phyloP scores from a whole-genome alignment of 78 protist genomes.

The Dictyostelium brefeldianum region DNA sequence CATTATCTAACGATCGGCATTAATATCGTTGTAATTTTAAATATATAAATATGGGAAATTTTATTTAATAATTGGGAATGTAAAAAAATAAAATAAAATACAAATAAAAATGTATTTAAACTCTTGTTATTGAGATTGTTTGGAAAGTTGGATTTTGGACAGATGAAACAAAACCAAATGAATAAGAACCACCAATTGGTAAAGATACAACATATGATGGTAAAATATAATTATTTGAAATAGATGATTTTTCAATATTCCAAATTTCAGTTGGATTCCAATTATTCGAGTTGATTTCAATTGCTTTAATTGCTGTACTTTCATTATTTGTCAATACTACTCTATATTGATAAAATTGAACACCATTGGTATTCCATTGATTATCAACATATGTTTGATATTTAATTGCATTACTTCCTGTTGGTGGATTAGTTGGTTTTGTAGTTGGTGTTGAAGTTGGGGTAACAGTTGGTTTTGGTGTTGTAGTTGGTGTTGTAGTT shows the following conservation, averaged over 20 bases:
- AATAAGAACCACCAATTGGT: neutral
- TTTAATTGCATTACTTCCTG: neutral
- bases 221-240: neutral
- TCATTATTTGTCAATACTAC: neutral
- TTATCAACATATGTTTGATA: neutral
- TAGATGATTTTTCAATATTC: neutral
- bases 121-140: neutral
- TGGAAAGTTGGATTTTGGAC: neutral
- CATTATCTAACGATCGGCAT: no score
- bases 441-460: neutral
- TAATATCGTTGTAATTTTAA: no score
- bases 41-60: no score
- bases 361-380: neutral
- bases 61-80: no score
- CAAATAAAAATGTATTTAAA: no score
- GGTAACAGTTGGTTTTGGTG: neutral
- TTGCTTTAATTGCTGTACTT: neutral
- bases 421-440: neutral
- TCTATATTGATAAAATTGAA: conserved; percentile 9
- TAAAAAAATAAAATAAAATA: no score
- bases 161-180: conserved; percentile 46
- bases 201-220: conserved; percentile 5
- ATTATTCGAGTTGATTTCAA: neutral
- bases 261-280: conserved; percentile 47
- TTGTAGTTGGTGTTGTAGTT: neutral